Evolutionary conservation across 2,329 filamentous ascomycete genomes (phyloP), one percentile per base, ranked within the genome.

Genomic region (Phoma sp.): DNA sequence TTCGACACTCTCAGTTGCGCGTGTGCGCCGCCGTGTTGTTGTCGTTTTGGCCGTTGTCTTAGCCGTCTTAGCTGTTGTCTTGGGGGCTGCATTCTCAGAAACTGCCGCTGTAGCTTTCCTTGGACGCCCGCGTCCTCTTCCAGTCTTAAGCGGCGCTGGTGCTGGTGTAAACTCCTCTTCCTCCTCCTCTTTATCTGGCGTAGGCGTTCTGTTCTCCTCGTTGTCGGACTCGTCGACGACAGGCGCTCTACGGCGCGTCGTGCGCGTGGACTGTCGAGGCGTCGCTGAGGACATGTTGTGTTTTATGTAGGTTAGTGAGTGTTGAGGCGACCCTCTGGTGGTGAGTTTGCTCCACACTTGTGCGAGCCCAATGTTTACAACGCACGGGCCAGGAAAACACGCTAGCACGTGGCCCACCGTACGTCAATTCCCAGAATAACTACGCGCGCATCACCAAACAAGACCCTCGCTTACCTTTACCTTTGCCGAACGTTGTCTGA

Each of bases 141-240:
- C 84, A 41, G 79, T 81, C 55, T 82, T 83, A 51, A 84, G 80
- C 1, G 88, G 84, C 43, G 88, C 89, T 1, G 89, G 84, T 41
- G 89, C 89, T 2, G 92, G 92, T 39, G 89, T 89, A 68, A 92
- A 95, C 44, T 96, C 91, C 44, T 93, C 89, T 61, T 90, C 80
- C 56, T 84, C 82, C 68, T 85, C 81, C 35, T 67, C 60, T 31
- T 15, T 29, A 9, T 29, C 12, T 15, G 64, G 63, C 59, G 83
- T 80, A 65, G 84, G 80, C 35, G 82, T 76, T 50, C 85, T 80
- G 61, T 89, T 86, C 52, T 92, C 90, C 55, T 96, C 91, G 37
- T 94, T 91, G 22, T 86, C 84, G 19, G 85, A 82, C 8, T 88
- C 92, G 62, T 96, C 92, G 56, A 93, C 80, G 43, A 96, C 83